These are phyloP conservation scores for Aspergillus tanneri DNA, from an alignment of 2,329 filamentous ascomycete species.

Conservation along the genomic window DNA sequence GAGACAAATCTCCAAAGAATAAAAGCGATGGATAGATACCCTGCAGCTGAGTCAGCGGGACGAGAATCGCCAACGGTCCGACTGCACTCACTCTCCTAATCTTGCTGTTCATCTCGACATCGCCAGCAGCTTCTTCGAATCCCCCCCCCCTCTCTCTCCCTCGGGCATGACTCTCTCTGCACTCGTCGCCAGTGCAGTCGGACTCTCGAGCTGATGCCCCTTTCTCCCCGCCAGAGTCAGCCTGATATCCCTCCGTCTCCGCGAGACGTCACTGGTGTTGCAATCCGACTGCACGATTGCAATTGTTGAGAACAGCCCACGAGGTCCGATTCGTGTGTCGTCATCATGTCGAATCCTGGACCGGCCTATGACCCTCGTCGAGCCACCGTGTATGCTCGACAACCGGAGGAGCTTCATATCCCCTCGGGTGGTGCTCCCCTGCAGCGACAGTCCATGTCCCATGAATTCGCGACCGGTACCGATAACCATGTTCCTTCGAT, in stretches of 20 bases:
- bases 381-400: constrained; percentile 47
- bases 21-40: neutral
- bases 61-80: neutral
- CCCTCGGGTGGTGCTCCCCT: constrained; percentile 43
- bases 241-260: neutral
- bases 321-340: constrained; percentile 13
- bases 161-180: constrained; percentile 48
- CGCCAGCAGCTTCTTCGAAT: neutral
- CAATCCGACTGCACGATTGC: neutral
- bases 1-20: neutral
- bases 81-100: neutral
- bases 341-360: constrained; percentile 45
- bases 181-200: constrained; percentile 46
- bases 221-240: neutral
- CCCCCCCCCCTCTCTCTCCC: neutral
- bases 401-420: constrained; percentile 59
- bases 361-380: constrained; percentile 54
- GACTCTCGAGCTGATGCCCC: neutral
- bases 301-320: neutral
- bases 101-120: neutral
- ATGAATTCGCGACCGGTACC: constrained; percentile 52
- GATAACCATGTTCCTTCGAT: constrained; percentile 56
- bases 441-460: constrained; percentile 43
- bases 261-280: neutral
- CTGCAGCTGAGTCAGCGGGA: neutral